A percentile compares a stretch with the other conserved stretches of the same genome.
Conservation (phyloP, 257 asterid species). For the Solanum sitiens region DNA sequence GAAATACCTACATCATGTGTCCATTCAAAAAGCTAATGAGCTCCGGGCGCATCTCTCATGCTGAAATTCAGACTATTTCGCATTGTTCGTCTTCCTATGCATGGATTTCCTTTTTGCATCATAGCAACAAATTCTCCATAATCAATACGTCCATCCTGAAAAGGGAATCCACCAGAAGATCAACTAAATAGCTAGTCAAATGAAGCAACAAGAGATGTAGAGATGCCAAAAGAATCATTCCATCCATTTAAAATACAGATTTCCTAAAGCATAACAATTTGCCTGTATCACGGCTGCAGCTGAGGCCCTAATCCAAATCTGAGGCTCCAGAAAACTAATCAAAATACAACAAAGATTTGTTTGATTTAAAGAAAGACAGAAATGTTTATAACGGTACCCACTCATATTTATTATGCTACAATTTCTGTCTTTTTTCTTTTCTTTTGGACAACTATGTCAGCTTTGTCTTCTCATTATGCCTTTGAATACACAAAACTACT, state of each 20-base stretch:
- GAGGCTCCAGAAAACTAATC: neutral
- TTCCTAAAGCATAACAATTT: neutral
- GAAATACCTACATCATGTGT: slow-evolving; percentile 2
- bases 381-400: neutral
- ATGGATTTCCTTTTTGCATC: slow-evolving; percentile 45
- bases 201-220: neutral
- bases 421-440: neutral
- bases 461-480: neutral
- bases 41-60: slow-evolving; percentile 38
- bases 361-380: neutral
- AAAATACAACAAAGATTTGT: neutral
- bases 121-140: slow-evolving; percentile 48
- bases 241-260: neutral
- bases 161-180: neutral
- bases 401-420: neutral
- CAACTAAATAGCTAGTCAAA: neutral
- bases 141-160: slow-evolving; percentile 44
- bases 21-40: slow-evolving; percentile 5
- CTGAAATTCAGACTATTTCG: slow-evolving; percentile 37
- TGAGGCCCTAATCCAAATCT: neutral
- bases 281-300: neutral
- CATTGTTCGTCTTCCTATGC: slow-evolving; percentile 42
- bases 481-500: neutral
- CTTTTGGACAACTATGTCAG: neutral
- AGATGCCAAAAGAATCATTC: neutral